A percentile compares a stretch with the other conserved stretches of the same genome.
Evolutionary conservation across 768 basidiomycete genomes (phyloP).

Genomic region (Mycena albidolilacea): DNA sequence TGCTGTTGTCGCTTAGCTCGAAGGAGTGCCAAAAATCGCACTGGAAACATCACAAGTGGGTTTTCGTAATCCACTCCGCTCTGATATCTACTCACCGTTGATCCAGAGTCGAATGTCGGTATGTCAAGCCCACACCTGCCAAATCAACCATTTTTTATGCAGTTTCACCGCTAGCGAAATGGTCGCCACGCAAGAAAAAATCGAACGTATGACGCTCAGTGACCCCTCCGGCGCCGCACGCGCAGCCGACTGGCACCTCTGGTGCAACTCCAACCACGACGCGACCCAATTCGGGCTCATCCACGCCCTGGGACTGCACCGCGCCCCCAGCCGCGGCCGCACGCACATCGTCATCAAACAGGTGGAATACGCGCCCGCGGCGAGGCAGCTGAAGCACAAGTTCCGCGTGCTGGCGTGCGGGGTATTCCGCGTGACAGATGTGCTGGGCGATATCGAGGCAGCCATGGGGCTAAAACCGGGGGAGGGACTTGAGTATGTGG

Average conservation of each 20-base stretch:
- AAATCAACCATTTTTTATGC: neutral
- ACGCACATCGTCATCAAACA: conserved; percentile 47
- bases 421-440: conserved; percentile 45
- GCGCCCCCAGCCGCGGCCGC: conserved; percentile 44
- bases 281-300: conserved; percentile 36
- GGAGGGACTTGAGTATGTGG: conserved; percentile 43
- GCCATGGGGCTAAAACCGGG: conserved; percentile 37
- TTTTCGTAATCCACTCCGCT: neutral
- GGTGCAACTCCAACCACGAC: conserved; percentile 38
- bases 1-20: conserved; percentile 31
- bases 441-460: conserved; percentile 42
- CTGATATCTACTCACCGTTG: neutral
- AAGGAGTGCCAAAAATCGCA: conserved; percentile 44
- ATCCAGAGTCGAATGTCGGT: conserved; percentile 27
- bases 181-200: conserved; percentile 22
- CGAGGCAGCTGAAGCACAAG: conserved; percentile 40
- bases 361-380: conserved; percentile 43
- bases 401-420: conserved; percentile 42
- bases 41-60: conserved; percentile 46
- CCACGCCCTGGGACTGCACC: conserved; percentile 45
- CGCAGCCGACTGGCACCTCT: conserved; percentile 42
- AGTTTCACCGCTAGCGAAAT: conserved; percentile 24
- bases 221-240: conserved; percentile 36
- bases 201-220: conserved; percentile 32
- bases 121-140: neutral